These are phyloP conservation scores for Colletotrichum destructivum DNA, from an alignment of 2,329 filamentous ascomycete species.

Conservation along the genomic window DNA sequence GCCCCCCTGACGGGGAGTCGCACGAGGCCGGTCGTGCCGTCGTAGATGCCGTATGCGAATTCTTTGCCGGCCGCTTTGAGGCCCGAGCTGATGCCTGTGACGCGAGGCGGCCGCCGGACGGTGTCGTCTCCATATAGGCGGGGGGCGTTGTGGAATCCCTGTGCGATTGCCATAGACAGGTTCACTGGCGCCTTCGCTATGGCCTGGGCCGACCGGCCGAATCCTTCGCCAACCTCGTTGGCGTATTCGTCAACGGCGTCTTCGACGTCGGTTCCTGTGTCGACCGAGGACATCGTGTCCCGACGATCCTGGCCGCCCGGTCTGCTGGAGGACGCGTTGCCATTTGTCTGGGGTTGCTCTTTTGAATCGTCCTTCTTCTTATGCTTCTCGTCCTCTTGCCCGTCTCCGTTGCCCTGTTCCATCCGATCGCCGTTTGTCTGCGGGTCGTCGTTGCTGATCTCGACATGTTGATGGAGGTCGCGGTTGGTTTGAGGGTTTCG, in stretches of 20 bases:
- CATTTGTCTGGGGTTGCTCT: slow-evolving; percentile 12
- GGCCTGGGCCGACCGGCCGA: slow-evolving; percentile 66
- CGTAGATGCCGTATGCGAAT: slow-evolving; percentile 75
- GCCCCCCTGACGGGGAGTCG: slow-evolving; percentile 72
- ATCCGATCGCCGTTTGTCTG: neutral
- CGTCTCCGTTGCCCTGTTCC: slow-evolving; percentile 15
- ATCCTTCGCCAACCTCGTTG: slow-evolving; percentile 66
- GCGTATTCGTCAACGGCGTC: slow-evolving; percentile 59
- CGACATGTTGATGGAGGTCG: slow-evolving; percentile 40
- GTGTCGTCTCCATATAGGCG: slow-evolving; percentile 80
- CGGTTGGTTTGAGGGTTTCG: slow-evolving; percentile 22
- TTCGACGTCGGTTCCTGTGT: slow-evolving; percentile 43
- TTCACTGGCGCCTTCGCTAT: slow-evolving; percentile 72
- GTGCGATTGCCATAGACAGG: slow-evolving; percentile 72
- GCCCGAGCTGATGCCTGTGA: slow-evolving; percentile 77
- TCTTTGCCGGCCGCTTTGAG: slow-evolving; percentile 73
- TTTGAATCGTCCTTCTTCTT: neutral
- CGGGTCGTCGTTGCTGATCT: slow-evolving; percentile 30
- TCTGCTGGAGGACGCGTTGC: slow-evolving; percentile 16
- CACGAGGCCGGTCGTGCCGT: slow-evolving; percentile 75
- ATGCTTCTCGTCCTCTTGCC: slow-evolving; percentile 23
- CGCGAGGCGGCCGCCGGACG: slow-evolving; percentile 73
- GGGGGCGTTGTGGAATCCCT: slow-evolving; percentile 81
- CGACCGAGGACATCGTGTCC: slow-evolving; percentile 43
- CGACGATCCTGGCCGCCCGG: slow-evolving; percentile 30